These are phyloP conservation scores for Mycena venus DNA, from an alignment of 768 basidiomycete genomes.

Conservation along the genomic window DNA sequence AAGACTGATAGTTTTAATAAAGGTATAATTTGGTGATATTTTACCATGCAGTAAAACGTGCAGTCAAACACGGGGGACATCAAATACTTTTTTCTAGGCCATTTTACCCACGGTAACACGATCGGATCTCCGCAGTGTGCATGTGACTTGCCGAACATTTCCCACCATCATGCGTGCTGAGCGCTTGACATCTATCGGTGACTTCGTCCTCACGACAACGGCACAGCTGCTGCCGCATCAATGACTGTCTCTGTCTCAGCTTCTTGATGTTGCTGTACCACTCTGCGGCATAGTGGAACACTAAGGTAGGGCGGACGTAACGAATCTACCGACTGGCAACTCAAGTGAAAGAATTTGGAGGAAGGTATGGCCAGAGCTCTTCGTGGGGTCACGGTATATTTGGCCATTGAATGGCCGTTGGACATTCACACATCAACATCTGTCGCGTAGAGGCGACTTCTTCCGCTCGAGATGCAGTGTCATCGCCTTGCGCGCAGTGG, in stretches of 20 bases:
- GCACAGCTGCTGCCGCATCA: conserved; percentile 10
- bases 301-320: background rate
- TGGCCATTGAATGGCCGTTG: background rate
- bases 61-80: too few relatives aligned
- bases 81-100: too few relatives aligned
- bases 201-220: conserved; percentile 8
- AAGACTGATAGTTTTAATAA: too few relatives aligned
- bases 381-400: background rate
- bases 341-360: conserved; percentile 1
- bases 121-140: too few relatives aligned
- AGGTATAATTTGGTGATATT: too few relatives aligned
- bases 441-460: conserved; percentile 7
- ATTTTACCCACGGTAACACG: too few relatives aligned
- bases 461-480: background rate
- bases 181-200: background rate
- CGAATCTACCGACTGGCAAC: background rate
- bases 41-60: too few relatives aligned
- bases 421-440: conserved; percentile 14
- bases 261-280: background rate
- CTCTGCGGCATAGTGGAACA: background rate
- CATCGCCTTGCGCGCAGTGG: conserved; percentile 22
- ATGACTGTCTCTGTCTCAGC: conserved; percentile 5
- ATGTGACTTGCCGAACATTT: too few relatives aligned
- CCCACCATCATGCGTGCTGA: background rate
- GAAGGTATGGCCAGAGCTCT: background rate